These are phyloP conservation scores for Cardamine resedifolia DNA, from an alignment of 345 rosid genomes.

Conservation along the genomic window DNA sequence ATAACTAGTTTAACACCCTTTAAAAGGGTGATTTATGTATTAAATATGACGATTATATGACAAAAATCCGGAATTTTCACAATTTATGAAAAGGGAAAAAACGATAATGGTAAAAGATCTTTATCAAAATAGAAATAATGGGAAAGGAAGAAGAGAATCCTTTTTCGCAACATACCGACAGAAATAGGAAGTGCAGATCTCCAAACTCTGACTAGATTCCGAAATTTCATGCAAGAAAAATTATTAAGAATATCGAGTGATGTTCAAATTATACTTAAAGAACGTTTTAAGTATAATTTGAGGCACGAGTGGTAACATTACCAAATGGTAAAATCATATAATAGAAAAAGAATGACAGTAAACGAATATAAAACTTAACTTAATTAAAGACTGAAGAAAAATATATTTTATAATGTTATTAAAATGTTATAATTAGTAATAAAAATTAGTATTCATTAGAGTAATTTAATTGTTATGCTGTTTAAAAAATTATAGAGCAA, in stretches of 20 bases:
- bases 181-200: neutral
- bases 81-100: no score
- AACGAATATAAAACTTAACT: neutral
- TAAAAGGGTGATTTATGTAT: no score
- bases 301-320: neutral
- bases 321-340: neutral
- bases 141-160: neutral
- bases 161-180: neutral
- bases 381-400: neutral
- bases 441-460: neutral
- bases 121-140: neutral
- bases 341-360: neutral
- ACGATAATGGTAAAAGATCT: neutral
- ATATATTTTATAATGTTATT: neutral
- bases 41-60: no score
- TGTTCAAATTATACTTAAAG: no score
- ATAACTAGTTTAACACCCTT: neutral
- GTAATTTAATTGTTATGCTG: neutral
- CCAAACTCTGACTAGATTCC: conserved; percentile 16
- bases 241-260: neutral
- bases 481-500: neutral
- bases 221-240: neutral
- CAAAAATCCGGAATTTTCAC: neutral
- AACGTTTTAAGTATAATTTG: no score
- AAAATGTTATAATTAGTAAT: neutral